These are phyloP conservation scores for Cladosporium sp. DNA, from an alignment of 2,329 filamentous ascomycete species.

Conservation along the genomic window DNA sequence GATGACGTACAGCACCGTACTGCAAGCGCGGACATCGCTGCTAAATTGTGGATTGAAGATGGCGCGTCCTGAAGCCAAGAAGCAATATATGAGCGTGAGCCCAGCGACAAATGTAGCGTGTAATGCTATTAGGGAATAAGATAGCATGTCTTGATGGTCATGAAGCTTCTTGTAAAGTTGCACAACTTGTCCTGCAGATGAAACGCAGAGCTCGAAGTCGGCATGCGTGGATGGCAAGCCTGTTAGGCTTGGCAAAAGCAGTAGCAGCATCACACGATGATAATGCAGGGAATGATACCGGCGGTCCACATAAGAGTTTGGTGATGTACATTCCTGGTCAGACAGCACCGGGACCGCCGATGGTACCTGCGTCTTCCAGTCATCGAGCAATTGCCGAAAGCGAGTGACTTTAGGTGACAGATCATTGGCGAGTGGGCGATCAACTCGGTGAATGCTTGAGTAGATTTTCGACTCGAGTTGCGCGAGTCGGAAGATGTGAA, in stretches of 20 bases:
- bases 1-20: conserved; percentile 24
- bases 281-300: neutral
- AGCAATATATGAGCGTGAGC: conserved; percentile 36
- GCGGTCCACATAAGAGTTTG: neutral
- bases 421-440: conserved; percentile 5
- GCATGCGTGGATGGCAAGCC: neutral
- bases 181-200: conserved; percentile 34
- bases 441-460: conserved; percentile 24
- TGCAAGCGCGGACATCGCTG: conserved; percentile 33
- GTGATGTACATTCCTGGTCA: neutral
- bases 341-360: neutral
- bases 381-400: neutral
- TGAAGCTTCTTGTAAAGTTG: conserved; percentile 36
- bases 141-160: conserved; percentile 25
- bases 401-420: neutral
- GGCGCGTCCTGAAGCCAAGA: conserved; percentile 28
- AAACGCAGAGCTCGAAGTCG: conserved; percentile 20
- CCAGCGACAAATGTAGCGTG: conserved; percentile 33
- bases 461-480: conserved; percentile 25
- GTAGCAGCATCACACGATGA: neutral
- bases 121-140: conserved; percentile 34
- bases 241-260: neutral
- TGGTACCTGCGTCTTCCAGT: neutral
- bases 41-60: conserved; percentile 27
- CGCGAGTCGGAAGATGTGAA: conserved; percentile 23